Percentiles rank a stretch among this genome's conserved stretches.
These are phyloP conservation scores for Clavispora vitiphila DNA, from an alignment of 805 yeast species.

Conservation along the genomic window DNA sequence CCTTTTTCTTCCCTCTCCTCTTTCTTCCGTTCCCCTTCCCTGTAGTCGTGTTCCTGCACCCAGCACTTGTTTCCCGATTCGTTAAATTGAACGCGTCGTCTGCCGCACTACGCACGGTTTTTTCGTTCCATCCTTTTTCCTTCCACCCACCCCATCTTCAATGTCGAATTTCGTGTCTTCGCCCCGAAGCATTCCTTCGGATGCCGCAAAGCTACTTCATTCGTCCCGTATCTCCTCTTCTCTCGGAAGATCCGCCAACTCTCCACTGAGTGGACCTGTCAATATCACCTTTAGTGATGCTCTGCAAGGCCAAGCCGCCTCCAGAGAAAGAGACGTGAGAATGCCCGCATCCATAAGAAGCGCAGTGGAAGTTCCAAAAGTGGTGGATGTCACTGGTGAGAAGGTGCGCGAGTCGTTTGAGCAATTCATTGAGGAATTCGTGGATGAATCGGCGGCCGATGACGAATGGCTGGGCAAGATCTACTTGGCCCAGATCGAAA, in stretches of 20 bases:
- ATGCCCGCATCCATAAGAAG: conserved; percentile 14
- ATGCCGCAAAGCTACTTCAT: conserved; percentile 36
- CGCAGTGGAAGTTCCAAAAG: conserved; percentile 59
- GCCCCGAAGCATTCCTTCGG: conserved; percentile 40
- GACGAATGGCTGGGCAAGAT: conserved; percentile 47
- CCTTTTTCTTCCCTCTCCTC: not conserved
- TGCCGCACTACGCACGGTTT: conserved; percentile 4
- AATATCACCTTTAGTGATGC: conserved; percentile 16
- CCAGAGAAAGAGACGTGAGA: conserved; percentile 54
- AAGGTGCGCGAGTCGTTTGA: conserved; percentile 90
- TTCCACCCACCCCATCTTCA: not conserved
- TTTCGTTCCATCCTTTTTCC: not conserved
- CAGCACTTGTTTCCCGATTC: conserved; percentile 3
- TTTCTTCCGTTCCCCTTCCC: not conserved
- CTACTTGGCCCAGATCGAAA: conserved; percentile 74
- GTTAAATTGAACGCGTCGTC: conserved; percentile 12
- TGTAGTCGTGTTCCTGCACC: not conserved
- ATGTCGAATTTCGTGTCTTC: conserved; percentile 43
- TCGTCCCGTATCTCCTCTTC: conserved; percentile 42
- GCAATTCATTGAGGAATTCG: conserved; percentile 67
- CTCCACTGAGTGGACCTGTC: conserved; percentile 25
- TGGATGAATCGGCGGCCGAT: conserved; percentile 33
- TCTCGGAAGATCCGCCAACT: conserved; percentile 31
- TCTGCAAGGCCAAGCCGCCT: conserved; percentile 17
- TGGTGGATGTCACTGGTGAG: conserved; percentile 87